Conservation (phyloP, 2,329 filamentous ascomycete species). For the Magnaporthales sp. region DNA sequence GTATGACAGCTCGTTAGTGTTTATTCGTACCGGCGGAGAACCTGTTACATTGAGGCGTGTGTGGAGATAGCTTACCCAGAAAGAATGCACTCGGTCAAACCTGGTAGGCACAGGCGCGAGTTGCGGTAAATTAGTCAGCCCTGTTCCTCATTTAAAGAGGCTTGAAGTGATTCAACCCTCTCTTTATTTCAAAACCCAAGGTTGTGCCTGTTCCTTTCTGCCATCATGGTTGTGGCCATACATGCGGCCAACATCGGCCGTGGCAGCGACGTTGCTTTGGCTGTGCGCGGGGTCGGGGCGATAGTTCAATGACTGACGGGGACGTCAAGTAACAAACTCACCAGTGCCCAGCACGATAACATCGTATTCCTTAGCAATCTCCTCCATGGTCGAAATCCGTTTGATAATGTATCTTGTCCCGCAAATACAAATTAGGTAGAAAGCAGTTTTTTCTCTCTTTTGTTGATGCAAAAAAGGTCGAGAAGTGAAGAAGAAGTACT, state of each 20-base stretch:
- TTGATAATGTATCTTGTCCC: background rate
- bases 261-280: background rate
- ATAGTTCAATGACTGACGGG: background rate
- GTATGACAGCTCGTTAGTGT: background rate
- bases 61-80: conserved; percentile 59
- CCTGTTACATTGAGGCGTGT: background rate
- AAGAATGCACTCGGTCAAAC: conserved; percentile 97
- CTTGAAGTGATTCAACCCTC: background rate
- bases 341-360: conserved; percentile 97
- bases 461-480: background rate
- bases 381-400: conserved; percentile 62
- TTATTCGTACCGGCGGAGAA: background rate
- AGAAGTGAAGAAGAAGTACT: background rate
- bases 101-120: conserved; percentile 33
- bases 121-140: background rate
- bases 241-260: background rate
- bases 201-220: background rate
- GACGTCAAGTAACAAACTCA: conserved; percentile 35
- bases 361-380: conserved; percentile 98
- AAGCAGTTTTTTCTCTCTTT: background rate
- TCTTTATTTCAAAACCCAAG: background rate
- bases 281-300: background rate
- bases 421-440: background rate
- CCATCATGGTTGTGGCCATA: background rate
- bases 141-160: background rate